Evolutionary conservation across 805 yeast genomes (phyloP).

Genomic region (Kodamaea kaohsiungensis): DNA sequence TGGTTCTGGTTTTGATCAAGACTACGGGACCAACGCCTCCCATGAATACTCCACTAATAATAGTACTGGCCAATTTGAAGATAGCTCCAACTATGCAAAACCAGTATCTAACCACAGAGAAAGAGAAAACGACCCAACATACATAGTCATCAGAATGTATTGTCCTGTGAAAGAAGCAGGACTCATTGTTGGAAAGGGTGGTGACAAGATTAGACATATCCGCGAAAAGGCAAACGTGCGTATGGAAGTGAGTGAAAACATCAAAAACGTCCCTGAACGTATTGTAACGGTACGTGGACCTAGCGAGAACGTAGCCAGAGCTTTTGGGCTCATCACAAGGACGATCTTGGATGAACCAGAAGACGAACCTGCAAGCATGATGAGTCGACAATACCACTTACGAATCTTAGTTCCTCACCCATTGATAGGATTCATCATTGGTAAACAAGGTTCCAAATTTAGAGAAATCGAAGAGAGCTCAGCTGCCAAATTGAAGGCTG

Average conservation of each 20-base stretch:
- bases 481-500: constrained; percentile 75
- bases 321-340: constrained; percentile 72
- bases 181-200: constrained; percentile 74
- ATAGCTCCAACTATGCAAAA: constrained; percentile 14
- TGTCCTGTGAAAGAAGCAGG: constrained; percentile 78
- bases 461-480: constrained; percentile 81
- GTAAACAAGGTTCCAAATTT: constrained; percentile 71
- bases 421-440: constrained; percentile 78
- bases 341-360: constrained; percentile 67
- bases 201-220: constrained; percentile 68
- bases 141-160: constrained; percentile 69
- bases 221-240: constrained; percentile 64
- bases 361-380: constrained; percentile 57
- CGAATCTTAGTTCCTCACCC: constrained; percentile 74
- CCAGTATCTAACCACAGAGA: constrained; percentile 44
- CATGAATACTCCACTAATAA: constrained; percentile 1
- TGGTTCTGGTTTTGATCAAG: background rate
- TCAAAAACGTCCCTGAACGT: constrained; percentile 71
- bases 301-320: constrained; percentile 76
- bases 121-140: constrained; percentile 54
- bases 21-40: background rate
- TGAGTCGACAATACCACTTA: constrained; percentile 56
- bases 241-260: constrained; percentile 71
- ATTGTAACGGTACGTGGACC: constrained; percentile 73
- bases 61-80: constrained; percentile 3